These are phyloP conservation scores for Cladosporium phlei DNA, from an alignment of 2,329 filamentous ascomycete species.

Conservation along the genomic window DNA sequence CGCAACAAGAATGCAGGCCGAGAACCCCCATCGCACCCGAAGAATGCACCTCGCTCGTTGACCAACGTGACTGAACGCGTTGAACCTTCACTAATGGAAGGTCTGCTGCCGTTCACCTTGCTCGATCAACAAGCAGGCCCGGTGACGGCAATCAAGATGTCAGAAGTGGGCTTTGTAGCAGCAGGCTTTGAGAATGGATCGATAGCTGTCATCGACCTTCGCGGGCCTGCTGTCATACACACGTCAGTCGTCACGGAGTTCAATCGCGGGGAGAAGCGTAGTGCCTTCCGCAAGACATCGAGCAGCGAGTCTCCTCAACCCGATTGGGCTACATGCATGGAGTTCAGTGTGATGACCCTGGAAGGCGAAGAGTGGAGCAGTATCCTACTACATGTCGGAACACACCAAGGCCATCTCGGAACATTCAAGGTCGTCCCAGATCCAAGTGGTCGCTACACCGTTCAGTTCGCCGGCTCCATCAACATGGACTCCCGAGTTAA, in stretches of 20 bases:
- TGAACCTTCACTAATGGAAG: slow-evolving; percentile 71
- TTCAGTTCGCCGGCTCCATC: slow-evolving; percentile 64
- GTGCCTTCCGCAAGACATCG: slow-evolving; percentile 60
- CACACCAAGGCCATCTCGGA: slow-evolving; percentile 72
- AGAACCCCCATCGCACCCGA: slow-evolving; percentile 51
- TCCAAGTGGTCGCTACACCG: slow-evolving; percentile 63
- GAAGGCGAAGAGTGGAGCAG: slow-evolving; percentile 95
- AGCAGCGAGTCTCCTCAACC: slow-evolving; percentile 41
- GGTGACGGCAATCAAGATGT: slow-evolving; percentile 73
- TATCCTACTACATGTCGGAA: slow-evolving; percentile 87
- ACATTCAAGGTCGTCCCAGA: slow-evolving; percentile 88
- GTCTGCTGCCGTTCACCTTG: slow-evolving; percentile 72
- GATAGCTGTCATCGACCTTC: slow-evolving; percentile 77
- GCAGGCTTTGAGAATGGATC: slow-evolving; percentile 79
- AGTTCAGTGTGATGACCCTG: slow-evolving; percentile 89
- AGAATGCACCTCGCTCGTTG: slow-evolving; percentile 48
- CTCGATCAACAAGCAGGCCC: slow-evolving; percentile 80
- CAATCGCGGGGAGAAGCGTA: slow-evolving; percentile 67
- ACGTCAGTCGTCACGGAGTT: slow-evolving; percentile 69
- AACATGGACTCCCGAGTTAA: slow-evolving; percentile 65
- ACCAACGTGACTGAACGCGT: slow-evolving; percentile 69
- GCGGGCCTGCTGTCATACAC: slow-evolving; percentile 80
- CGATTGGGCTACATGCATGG: slow-evolving; percentile 76
- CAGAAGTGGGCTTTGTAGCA: slow-evolving; percentile 89
- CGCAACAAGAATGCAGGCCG: slow-evolving; percentile 67